A percentile compares a stretch with the other conserved stretches of the same genome.
These are phyloP conservation scores for Vitis hybrid DNA, from an alignment of 177 flowering plant species.

Conservation along the genomic window DNA sequence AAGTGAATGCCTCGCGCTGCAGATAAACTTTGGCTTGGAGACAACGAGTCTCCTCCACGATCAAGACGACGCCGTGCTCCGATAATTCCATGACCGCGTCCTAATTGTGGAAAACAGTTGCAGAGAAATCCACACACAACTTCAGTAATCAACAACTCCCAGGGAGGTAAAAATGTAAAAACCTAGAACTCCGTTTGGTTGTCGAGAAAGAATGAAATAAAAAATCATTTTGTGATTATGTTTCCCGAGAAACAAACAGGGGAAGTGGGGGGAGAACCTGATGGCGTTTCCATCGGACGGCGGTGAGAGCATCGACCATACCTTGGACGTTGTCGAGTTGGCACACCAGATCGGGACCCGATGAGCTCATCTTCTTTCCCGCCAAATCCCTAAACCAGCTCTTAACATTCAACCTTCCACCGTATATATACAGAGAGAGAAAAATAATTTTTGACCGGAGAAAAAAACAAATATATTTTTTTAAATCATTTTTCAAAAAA, in stretches of 20 bases:
- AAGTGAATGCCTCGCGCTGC: slow-evolving; percentile 64
- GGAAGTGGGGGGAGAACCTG: slow-evolving; percentile 47
- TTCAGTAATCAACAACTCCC: no score
- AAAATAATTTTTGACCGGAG: no score
- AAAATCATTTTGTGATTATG: not conserved
- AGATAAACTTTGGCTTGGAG: slow-evolving; percentile 97
- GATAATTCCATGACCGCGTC: slow-evolving; percentile 85
- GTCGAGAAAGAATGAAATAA: not conserved
- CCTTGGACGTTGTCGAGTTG: slow-evolving; percentile 83
- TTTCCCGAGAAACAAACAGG: not conserved
- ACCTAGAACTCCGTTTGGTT: not conserved
- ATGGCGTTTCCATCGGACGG: slow-evolving; percentile 90
- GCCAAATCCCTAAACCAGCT: slow-evolving; percentile 23
- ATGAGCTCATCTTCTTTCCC: slow-evolving; percentile 53
- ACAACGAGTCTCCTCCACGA: slow-evolving; percentile 86
- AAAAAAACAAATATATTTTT: no score
- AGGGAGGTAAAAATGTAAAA: not conserved
- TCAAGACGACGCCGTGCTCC: slow-evolving; percentile 86
- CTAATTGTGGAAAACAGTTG: slow-evolving; percentile 26
- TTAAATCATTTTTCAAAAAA: no score
- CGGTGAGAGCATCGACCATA: slow-evolving; percentile 81
- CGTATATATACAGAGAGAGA: no score
- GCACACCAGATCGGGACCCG: slow-evolving; percentile 70
- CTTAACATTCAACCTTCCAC: no score
- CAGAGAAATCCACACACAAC: not conserved